phyloP scores from a whole-genome alignment of 352 stramenopile genomes.

The Phytophthora colocasiae region DNA sequence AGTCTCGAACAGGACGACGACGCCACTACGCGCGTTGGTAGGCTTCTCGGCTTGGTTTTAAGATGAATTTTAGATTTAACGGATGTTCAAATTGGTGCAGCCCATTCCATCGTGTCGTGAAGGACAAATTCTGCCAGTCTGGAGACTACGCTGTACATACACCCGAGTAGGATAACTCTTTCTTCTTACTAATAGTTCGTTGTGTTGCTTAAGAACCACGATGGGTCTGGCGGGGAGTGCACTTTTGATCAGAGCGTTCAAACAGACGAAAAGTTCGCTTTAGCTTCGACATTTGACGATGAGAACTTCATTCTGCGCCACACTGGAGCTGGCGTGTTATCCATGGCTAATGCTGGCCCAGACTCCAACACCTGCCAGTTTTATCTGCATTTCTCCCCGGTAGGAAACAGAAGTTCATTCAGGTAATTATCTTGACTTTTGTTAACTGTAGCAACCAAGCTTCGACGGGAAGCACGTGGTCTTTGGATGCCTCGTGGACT shows the following conservation, averaged over 20 bases:
- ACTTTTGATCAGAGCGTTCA: conserved; percentile 75
- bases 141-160: conserved; percentile 89
- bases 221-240: conserved; percentile 82
- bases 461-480: conserved; percentile 88
- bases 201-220: conserved; percentile 60
- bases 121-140: conserved; percentile 91
- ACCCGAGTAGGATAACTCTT: background rate
- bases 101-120: conserved; percentile 93
- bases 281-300: conserved; percentile 83
- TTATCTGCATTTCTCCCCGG: conserved; percentile 87
- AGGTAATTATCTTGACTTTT: background rate
- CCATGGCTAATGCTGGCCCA: conserved; percentile 95
- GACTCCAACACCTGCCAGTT: conserved; percentile 98
- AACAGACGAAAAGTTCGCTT: conserved; percentile 22
- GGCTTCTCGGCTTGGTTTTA: background rate
- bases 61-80: background rate
- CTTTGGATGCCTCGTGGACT: conserved; percentile 66
- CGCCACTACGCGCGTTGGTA: conserved; percentile 63
- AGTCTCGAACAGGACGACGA: conserved; percentile 60
- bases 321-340: conserved; percentile 86
- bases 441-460: conserved; percentile 38
- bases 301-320: conserved; percentile 96
- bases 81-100: conserved; percentile 21
- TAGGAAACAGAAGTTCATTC: conserved; percentile 4
- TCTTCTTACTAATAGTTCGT: background rate